phyloP scores from a whole-genome alignment of 148 eudicot genomes.

The Rheum nobile region DNA sequence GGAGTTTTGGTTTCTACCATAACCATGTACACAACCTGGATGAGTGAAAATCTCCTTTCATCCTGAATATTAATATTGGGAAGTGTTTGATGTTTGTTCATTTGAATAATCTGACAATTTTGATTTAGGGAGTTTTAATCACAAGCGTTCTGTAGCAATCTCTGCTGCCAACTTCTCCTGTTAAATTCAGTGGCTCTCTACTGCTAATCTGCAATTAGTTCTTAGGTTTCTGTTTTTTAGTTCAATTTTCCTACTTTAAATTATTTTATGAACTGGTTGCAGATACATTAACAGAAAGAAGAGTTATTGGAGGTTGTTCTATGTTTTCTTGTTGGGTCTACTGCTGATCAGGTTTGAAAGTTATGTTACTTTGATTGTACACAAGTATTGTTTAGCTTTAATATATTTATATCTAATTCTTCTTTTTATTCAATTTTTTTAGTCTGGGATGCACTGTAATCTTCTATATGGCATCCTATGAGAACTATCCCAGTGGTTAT shows the following conservation, averaged over 20 bases:
- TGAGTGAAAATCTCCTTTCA: neutral
- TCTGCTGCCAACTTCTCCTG: neutral
- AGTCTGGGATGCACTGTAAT: conserved; percentile 74
- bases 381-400: neutral
- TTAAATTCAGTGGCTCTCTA: too few species aligned
- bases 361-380: neutral
- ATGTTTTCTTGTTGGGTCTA: conserved; percentile 46
- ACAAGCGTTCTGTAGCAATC: neutral
- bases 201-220: neutral
- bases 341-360: conserved; percentile 54
- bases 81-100: neutral
- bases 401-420: conserved; percentile 3
- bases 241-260: neutral
- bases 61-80: neutral
- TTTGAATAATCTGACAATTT: neutral
- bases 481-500: conserved; percentile 89
- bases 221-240: neutral
- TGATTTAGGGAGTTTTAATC: neutral
- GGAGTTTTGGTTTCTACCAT: neutral
- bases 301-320: conserved; percentile 57
- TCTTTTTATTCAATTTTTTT: conserved; percentile 15
- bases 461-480: conserved; percentile 74
- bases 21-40: neutral
- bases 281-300: conserved; percentile 85
- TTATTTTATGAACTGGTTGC: conserved; percentile 11